A percentile compares a stretch with the other conserved stretches of the same genome.
These are phyloP conservation scores for Colletotrichum lini DNA, from an alignment of 2,329 filamentous ascomycete species.

Conservation along the genomic window DNA sequence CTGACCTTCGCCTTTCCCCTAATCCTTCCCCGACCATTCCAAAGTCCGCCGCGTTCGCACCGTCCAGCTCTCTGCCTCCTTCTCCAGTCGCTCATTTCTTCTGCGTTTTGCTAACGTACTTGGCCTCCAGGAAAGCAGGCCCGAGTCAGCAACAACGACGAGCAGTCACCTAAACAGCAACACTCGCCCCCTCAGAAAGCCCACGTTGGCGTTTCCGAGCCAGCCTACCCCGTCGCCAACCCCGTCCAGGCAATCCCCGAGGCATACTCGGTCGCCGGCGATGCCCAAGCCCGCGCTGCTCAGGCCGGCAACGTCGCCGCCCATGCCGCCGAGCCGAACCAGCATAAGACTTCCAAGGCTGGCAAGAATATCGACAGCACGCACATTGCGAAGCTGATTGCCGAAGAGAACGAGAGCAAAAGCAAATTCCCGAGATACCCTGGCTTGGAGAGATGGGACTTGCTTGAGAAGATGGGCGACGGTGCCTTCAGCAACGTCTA, in stretches of 20 bases:
- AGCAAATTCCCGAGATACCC: conserved; percentile 88
- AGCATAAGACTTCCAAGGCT: conserved; percentile 60
- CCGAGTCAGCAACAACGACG: conserved; percentile 72
- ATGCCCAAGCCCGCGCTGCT: conserved; percentile 76
- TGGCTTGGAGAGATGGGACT: conserved; percentile 86
- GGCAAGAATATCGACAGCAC: conserved; percentile 66
- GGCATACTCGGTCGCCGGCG: conserved; percentile 73
- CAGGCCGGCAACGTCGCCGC: conserved; percentile 77
- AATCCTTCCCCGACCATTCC: neutral
- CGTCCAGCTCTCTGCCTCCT: conserved; percentile 36
- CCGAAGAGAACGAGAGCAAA: conserved; percentile 90
- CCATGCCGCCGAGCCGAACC: conserved; percentile 73
- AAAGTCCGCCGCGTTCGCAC: too few species aligned
- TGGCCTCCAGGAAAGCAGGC: conserved; percentile 83
- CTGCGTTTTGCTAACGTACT: neutral
- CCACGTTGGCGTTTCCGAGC: conserved; percentile 71
- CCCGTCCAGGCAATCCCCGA: conserved; percentile 65
- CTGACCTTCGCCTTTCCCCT: neutral
- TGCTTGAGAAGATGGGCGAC: conserved; percentile 98
- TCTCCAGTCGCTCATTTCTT: conserved; percentile 37
- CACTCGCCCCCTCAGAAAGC: conserved; percentile 60
- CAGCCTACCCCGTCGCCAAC: conserved; percentile 52
- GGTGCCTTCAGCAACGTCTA: conserved; percentile 99
- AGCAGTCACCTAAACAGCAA: conserved; percentile 68
- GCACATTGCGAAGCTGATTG: conserved; percentile 87